These are phyloP conservation scores for Pythium biforme DNA, from an alignment of 352 stramenopile species.

Conservation along the genomic window DNA sequence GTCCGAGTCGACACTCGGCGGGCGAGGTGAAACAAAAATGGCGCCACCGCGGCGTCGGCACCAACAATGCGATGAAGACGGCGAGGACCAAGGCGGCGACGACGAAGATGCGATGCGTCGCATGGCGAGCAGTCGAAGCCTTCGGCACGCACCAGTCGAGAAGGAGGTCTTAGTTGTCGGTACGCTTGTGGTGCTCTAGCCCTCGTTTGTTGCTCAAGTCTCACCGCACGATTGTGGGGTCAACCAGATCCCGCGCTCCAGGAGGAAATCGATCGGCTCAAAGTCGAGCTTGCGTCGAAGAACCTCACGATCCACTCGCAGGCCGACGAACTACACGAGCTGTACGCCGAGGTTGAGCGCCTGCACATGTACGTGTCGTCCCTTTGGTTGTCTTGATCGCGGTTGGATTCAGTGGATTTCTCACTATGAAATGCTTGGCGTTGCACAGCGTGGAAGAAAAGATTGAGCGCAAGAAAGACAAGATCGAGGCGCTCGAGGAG, in stretches of 20 bases:
- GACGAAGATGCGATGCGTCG: neutral
- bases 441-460: slow-evolving; percentile 34
- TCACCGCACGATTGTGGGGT: neutral
- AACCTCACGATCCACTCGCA: slow-evolving; percentile 56
- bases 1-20: neutral
- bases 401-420: too few species aligned
- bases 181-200: neutral
- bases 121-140: neutral
- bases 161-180: slow-evolving; percentile 18
- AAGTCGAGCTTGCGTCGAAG: slow-evolving; percentile 56
- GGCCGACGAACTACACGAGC: slow-evolving; percentile 54
- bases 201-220: too few species aligned
- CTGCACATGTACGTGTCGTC: slow-evolving; percentile 31
- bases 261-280: slow-evolving; percentile 60
- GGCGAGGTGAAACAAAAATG: slow-evolving; percentile 9
- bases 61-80: slow-evolving; percentile 28
- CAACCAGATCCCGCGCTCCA: slow-evolving; percentile 35
- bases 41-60: slow-evolving; percentile 3
- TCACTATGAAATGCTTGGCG: neutral
- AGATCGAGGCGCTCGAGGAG: slow-evolving; percentile 31
- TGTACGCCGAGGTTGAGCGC: slow-evolving; percentile 60
- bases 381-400: neutral
- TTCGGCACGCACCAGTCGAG: slow-evolving; percentile 1
- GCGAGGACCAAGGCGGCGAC: slow-evolving; percentile 29
- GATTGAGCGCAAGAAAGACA: slow-evolving; percentile 39